Conservation (phyloP, 2,329 filamentous ascomycete species). For the Myriangium duriaei region DNA sequence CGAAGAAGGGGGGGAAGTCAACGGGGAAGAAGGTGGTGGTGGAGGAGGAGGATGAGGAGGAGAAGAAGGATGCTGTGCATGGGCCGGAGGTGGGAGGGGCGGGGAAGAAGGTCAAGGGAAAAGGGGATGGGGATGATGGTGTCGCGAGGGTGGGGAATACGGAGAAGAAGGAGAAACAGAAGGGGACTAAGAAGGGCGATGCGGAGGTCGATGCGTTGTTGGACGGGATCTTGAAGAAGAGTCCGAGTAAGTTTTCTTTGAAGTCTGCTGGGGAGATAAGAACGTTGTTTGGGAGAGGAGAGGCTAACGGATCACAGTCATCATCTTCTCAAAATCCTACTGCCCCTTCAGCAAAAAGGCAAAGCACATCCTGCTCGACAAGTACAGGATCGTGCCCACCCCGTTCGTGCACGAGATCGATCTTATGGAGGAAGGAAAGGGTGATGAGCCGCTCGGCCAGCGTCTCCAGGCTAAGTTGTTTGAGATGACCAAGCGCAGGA, state of each 20-base stretch:
- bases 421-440: constrained; percentile 10
- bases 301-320: constrained; percentile 36
- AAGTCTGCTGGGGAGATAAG: no score
- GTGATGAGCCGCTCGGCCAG: constrained; percentile 58
- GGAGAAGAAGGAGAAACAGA: constrained; percentile 22
- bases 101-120: constrained; percentile 20
- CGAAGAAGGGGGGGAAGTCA: constrained; percentile 12
- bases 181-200: constrained; percentile 19
- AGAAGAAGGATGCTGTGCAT: constrained; percentile 35
- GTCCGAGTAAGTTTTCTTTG: constrained; percentile 21
- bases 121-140: constrained; percentile 27
- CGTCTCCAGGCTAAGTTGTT: constrained; percentile 59
- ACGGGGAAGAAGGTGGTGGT: constrained; percentile 16
- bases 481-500: constrained; percentile 64
- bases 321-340: constrained; percentile 93
- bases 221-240: constrained; percentile 64
- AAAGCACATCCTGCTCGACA: constrained; percentile 70
- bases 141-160: constrained; percentile 35
- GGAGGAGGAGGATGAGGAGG: constrained; percentile 20
- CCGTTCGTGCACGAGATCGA: constrained; percentile 90
- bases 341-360: constrained; percentile 78
- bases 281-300: no score
- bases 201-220: constrained; percentile 58
- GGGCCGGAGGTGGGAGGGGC: constrained; percentile 34
- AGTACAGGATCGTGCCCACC: constrained; percentile 68